Evolutionary conservation across 768 basidiomycete species (phyloP).

Genomic region (Multifurca ochricompacta): DNA sequence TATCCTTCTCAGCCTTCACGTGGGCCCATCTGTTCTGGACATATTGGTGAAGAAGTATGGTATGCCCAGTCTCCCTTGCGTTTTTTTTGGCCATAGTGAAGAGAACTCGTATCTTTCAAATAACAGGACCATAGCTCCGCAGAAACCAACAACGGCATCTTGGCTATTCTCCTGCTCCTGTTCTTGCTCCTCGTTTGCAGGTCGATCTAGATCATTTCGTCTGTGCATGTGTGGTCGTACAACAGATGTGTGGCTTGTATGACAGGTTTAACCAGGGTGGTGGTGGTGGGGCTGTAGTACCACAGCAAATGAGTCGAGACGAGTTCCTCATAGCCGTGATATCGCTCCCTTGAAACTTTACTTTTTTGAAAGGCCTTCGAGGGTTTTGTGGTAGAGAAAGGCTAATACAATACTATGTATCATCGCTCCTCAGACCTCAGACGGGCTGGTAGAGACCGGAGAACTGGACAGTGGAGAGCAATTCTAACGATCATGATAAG

Average conservation of each 20-base stretch:
- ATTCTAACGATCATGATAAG: too few relatives aligned
- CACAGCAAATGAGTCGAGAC: background rate
- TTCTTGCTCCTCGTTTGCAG: background rate
- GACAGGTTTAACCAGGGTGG: background rate
- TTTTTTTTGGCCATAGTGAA: background rate
- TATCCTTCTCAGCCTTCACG: background rate
- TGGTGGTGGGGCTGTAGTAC: background rate
- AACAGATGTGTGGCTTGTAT: constrained; percentile 1
- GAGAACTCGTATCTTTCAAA: background rate
- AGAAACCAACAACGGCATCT: background rate
- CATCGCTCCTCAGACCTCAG: too few relatives aligned
- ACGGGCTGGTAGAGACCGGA: too few relatives aligned
- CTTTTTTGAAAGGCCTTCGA: too few relatives aligned
- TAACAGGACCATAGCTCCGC: background rate
- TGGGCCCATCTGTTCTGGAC: background rate
- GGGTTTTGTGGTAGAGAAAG: too few relatives aligned
- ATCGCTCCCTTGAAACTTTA: constrained; percentile 12
- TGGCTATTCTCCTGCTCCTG: too few relatives aligned
- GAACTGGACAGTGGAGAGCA: too few relatives aligned
- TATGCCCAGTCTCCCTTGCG: background rate
- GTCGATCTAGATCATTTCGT: constrained; percentile 5
- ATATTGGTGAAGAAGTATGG: constrained; percentile 9
- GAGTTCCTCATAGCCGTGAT: constrained; percentile 1
- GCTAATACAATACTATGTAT: too few relatives aligned
- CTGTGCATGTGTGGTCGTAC: constrained; percentile 3